Evolutionary conservation across 208 protist genomes (phyloP), one percentile per base, ranked within the genome.

Genomic region (Leishmania gerbilli): DNA sequence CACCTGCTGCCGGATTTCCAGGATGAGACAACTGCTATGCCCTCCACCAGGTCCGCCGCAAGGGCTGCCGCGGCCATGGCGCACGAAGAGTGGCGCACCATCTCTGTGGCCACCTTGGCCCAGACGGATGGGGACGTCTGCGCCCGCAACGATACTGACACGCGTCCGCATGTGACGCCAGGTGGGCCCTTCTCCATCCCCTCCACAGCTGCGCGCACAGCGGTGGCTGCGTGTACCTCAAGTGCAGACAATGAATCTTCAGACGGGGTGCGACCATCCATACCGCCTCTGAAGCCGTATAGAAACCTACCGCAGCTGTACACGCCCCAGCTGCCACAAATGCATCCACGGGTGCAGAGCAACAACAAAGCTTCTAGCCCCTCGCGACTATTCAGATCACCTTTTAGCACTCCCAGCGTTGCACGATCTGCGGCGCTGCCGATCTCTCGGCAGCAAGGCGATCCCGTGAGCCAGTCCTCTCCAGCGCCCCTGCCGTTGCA

Each of bases 1-100:
- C 82, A 86, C n/a, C 81, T 97, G 55, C 81, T 98, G 11, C 95
- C 95, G 3, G 76, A 79, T 19, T 56, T 84, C 21, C 71, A 90
- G 19, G 58, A 92, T n/a, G 71, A 76, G 19, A 68, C 81, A 31
- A 60, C 77, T 51, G 67, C 80, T 42, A 9, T 67, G 6, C 34
- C 53, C 1, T 58, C 84, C 21, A 42, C 34, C 40, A 17, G 51
- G 49, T 80, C 79, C 1, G 84, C 79, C 2, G 84, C 65, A 34
- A 56, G 65, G 58, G 84, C 84, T 7, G 84, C 84, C 7, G 83
- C 72, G 6, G 76, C 84, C 9, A 80, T 76, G 4, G 84, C 84
- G 68, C 74, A 77, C 19, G 56, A 67, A 27, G 76, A 76, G 31
- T n/a, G 71, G 13, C 76, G 21, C 1, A 56, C 31, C 5, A 21